Conservation (phyloP, 805 yeast species). For the Brettanomyces anomalus region DNA sequence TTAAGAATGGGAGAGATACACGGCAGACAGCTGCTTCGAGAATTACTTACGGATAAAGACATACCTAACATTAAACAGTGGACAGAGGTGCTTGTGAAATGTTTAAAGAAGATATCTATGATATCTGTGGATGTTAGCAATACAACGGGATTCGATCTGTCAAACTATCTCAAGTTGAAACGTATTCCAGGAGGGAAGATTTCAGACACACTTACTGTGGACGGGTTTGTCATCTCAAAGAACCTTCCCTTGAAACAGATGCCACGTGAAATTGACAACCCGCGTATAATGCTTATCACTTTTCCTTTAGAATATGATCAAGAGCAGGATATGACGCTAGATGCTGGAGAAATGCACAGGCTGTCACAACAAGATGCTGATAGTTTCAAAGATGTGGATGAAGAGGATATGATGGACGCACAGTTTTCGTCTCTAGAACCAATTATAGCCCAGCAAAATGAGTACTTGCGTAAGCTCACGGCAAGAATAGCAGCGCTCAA, state of each 20-base stretch:
- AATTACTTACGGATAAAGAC: constrained; percentile 54
- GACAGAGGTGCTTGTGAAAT: constrained; percentile 42
- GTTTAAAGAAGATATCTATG: constrained; percentile 45
- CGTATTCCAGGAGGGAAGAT: constrained; percentile 69
- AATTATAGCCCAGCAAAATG: constrained; percentile 78
- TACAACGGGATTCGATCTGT: constrained; percentile 72
- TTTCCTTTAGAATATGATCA: constrained; percentile 89
- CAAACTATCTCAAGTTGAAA: constrained; percentile 85
- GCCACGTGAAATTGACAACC: constrained; percentile 55
- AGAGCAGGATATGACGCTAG: constrained; percentile 6
- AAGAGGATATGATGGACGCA: not conserved
- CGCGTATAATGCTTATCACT: constrained; percentile 73
- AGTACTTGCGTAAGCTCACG: constrained; percentile 73
- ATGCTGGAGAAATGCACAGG: not conserved
- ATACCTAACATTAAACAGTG: constrained; percentile 46
- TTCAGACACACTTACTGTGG: constrained; percentile 49
- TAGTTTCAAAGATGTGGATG: not conserved
- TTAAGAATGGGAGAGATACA: constrained; percentile 31
- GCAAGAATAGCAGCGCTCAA: constrained; percentile 65
- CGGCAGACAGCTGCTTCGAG: constrained; percentile 43
- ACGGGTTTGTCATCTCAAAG: constrained; percentile 82
- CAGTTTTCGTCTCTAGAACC: constrained; percentile 29
- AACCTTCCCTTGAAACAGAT: constrained; percentile 71
- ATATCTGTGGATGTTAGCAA: constrained; percentile 51
- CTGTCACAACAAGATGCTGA: too few relatives aligned